phyloP scores from a whole-genome alignment of 2,329 filamentous ascomycete genomes.

The Periconia sp. region DNA sequence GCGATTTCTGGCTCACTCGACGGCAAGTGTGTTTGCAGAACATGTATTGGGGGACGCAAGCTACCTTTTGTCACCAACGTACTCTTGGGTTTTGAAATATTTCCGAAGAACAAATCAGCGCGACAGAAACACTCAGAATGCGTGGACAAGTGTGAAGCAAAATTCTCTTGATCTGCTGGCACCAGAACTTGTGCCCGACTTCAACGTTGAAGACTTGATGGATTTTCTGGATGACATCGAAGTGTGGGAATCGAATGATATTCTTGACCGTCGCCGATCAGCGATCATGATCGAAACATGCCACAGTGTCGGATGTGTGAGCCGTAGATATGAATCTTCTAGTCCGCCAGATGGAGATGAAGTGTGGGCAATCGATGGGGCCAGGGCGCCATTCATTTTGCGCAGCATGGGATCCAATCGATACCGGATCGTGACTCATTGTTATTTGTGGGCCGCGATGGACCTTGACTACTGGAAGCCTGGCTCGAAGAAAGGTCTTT shows the following conservation, averaged over 20 bases:
- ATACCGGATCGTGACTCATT: constrained; percentile 12
- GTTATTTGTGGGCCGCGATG: constrained; percentile 13
- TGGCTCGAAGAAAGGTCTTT: constrained; percentile 10
- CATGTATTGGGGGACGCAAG: no score
- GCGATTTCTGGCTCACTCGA: no score
- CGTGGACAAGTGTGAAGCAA: no score
- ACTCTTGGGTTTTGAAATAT: not conserved
- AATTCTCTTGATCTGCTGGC: not conserved
- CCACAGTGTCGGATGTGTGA: constrained; percentile 4
- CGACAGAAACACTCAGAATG: no score
- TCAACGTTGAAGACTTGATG: not conserved
- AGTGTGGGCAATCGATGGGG: constrained; percentile 11
- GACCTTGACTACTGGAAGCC: constrained; percentile 16
- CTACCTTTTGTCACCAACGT: not conserved
- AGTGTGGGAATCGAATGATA: not conserved
- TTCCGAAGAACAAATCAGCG: not conserved
- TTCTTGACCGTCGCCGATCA: no score
- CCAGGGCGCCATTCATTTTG: constrained; percentile 6
- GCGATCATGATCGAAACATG: not conserved
- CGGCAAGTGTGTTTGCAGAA: no score
- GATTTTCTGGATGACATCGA: not conserved
- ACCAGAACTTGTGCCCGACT: not conserved
- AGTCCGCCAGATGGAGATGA: constrained; percentile 1
- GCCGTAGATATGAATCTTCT: not conserved
- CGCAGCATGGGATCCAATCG: not conserved